A percentile compares a stretch with the other conserved stretches of the same genome.
These are phyloP conservation scores for Niveomyces coronatus DNA, from an alignment of 2,329 filamentous ascomycete genomes.

Conservation along the genomic window DNA sequence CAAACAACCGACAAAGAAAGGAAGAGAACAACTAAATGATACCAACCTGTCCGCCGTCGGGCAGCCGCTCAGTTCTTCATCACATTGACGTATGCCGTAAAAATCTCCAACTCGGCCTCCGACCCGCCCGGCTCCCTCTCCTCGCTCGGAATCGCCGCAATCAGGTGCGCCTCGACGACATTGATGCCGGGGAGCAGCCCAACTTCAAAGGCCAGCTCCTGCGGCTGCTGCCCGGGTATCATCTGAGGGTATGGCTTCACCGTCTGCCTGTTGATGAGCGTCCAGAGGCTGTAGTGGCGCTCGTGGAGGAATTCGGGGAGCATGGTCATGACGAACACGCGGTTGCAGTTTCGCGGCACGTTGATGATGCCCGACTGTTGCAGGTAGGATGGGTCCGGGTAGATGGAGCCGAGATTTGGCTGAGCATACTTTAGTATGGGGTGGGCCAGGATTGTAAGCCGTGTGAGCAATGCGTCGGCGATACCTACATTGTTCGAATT, in stretches of 20 bases:
- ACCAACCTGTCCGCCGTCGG: not conserved
- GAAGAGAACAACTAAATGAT: too few relatives aligned
- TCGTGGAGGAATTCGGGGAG: conserved; percentile 52
- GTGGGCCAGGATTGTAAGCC: conserved; percentile 57
- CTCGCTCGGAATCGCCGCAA: conserved; percentile 56
- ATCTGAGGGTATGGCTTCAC: conserved; percentile 38
- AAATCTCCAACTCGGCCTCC: conserved; percentile 66
- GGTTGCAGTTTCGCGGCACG: conserved; percentile 55
- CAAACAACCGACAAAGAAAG: too few relatives aligned
- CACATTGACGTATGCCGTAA: conserved; percentile 67
- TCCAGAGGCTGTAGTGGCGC: conserved; percentile 68
- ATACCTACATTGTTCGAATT: conserved; percentile 28
- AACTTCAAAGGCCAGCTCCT: conserved; percentile 65
- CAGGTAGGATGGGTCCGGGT: conserved; percentile 53
- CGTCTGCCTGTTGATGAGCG: conserved; percentile 57
- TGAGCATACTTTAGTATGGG: conserved; percentile 51
- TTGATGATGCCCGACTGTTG: conserved; percentile 66
- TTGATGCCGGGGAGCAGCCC: conserved; percentile 64
- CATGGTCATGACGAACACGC: conserved; percentile 59
- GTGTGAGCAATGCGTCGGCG: conserved; percentile 55
- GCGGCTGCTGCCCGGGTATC: conserved; percentile 44
- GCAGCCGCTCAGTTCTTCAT: conserved; percentile 31
- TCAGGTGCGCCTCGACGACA: conserved; percentile 65
- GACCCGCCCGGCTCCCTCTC: conserved; percentile 46
- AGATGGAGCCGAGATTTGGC: conserved; percentile 53